phyloP scores from a whole-genome alignment of 805 yeast genomes.

The Debaryomyces maramus region DNA sequence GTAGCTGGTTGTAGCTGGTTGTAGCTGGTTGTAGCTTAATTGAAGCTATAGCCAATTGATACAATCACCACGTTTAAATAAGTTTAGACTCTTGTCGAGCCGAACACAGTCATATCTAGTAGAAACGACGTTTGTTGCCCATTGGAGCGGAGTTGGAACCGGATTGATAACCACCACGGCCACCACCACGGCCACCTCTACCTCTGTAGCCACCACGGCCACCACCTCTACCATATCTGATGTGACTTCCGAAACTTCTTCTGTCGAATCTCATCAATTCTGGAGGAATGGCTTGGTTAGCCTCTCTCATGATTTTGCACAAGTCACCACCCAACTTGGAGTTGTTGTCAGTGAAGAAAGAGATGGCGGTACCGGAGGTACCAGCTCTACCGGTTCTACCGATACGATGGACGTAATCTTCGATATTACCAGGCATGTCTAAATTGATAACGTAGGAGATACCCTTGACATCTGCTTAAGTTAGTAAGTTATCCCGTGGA shows the following conservation, averaged over 20 bases:
- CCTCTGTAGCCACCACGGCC: slow-evolving; percentile 60
- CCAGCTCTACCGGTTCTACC: slow-evolving; percentile 99
- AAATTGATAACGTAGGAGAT: slow-evolving; percentile 89
- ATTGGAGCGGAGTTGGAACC: slow-evolving; percentile 53
- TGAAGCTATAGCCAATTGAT: no score
- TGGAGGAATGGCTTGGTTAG: slow-evolving; percentile 86
- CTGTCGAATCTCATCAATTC: slow-evolving; percentile 67
- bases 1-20: no score
- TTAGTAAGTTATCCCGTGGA: slow-evolving; percentile 24
- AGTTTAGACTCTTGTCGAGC: no score
- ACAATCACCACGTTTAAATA: no score
- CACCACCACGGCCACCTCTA: slow-evolving; percentile 51
- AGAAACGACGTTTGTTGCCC: slow-evolving; percentile 42
- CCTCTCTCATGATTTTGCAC: slow-evolving; percentile 89
- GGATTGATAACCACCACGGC: slow-evolving; percentile 48
- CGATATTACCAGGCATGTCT: slow-evolving; percentile 98
- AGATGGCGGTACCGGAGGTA: slow-evolving; percentile 90
- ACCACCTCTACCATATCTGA: slow-evolving; percentile 49
- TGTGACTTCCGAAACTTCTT: slow-evolving; percentile 64
- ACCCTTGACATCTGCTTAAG: slow-evolving; percentile 87
- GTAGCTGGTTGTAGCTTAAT: no score
- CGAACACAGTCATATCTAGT: background rate
- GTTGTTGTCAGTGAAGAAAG: slow-evolving; percentile 88
- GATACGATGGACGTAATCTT: slow-evolving; percentile 97
- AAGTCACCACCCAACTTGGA: slow-evolving; percentile 87